Percentiles rank a stretch among this genome's conserved stretches.
Conservation (phyloP, 2,329 filamentous ascomycete genomes). For the Trichoderma polysporum region DNA sequence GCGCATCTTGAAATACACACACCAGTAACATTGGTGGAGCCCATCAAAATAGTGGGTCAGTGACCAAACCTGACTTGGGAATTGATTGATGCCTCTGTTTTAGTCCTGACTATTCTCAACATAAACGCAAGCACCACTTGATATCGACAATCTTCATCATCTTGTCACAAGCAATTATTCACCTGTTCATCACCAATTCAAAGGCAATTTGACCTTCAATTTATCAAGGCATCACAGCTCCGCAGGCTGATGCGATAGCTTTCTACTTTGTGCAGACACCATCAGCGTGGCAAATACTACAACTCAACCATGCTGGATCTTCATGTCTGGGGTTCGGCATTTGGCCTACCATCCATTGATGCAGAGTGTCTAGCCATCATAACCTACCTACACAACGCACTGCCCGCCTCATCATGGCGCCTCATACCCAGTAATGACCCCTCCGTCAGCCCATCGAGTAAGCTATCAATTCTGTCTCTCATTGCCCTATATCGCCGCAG, state of each 20-base stretch:
- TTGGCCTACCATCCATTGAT: constrained; percentile 86
- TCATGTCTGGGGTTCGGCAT: constrained; percentile 87
- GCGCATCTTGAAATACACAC: neutral
- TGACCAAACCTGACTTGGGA: neutral
- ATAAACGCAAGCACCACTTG: neutral
- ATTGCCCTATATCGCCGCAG: neutral
- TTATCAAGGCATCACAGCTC: neutral
- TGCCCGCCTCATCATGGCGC: constrained; percentile 62
- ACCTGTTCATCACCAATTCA: neutral
- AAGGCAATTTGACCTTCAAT: neutral
- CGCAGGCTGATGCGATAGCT: neutral
- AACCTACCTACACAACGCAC: constrained; percentile 67
- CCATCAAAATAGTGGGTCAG: neutral
- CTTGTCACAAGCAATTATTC: too few relatives aligned
- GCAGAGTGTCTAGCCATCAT: constrained; percentile 84
- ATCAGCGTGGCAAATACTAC: constrained; percentile 1
- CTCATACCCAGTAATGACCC: constrained; percentile 73
- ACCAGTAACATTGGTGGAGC: neutral
- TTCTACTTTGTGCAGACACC: neutral
- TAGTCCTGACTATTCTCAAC: neutral
- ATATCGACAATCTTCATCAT: neutral
- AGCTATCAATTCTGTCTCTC: constrained; percentile 33
- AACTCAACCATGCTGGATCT: constrained; percentile 56
- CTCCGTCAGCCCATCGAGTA: constrained; percentile 68
- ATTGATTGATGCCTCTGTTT: neutral